Evolutionary conservation across 495 filamentous ascomycete species (phyloP).

Genomic region (Trichoderma virens): DNA sequence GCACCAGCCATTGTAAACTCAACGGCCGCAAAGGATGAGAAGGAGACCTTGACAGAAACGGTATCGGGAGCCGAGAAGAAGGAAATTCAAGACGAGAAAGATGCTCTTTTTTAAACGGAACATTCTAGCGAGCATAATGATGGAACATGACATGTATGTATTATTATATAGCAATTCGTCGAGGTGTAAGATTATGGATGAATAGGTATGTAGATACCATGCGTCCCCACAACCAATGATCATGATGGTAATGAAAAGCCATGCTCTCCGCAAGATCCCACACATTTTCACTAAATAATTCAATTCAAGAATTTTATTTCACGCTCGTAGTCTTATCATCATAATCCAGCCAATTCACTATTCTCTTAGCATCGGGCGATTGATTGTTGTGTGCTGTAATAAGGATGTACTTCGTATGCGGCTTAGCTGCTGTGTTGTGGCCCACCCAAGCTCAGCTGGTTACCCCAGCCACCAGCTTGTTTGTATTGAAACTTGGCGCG

Average conservation of each 20-base stretch:
- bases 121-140: neutral
- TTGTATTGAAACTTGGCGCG: neutral
- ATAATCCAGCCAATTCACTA: too few relatives aligned
- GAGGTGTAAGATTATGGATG: neutral
- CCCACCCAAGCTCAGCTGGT: slow-evolving; percentile 1
- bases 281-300: too few relatives aligned
- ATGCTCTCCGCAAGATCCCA: too few relatives aligned
- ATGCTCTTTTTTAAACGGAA: neutral
- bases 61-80: slow-evolving; percentile 11
- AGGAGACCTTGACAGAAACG: slow-evolving; percentile 15
- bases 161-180: neutral
- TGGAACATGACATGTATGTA: neutral
- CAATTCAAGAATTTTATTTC: too few relatives aligned
- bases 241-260: too few relatives aligned
- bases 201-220: neutral
- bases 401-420: too few relatives aligned
- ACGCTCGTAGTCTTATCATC: too few relatives aligned
- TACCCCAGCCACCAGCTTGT: slow-evolving; percentile 14
- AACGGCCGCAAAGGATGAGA: neutral
- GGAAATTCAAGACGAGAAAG: slow-evolving; percentile 13
- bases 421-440: neutral
- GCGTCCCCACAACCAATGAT: too few relatives aligned
- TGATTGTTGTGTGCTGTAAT: slow-evolving; percentile 10
- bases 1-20: slow-evolving; percentile 10
- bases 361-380: too few relatives aligned